Percentiles rank a stretch among this genome's conserved stretches.
These are phyloP conservation scores for Candida krabiensis DNA, from an alignment of 805 yeast species.

Conservation along the genomic window DNA sequence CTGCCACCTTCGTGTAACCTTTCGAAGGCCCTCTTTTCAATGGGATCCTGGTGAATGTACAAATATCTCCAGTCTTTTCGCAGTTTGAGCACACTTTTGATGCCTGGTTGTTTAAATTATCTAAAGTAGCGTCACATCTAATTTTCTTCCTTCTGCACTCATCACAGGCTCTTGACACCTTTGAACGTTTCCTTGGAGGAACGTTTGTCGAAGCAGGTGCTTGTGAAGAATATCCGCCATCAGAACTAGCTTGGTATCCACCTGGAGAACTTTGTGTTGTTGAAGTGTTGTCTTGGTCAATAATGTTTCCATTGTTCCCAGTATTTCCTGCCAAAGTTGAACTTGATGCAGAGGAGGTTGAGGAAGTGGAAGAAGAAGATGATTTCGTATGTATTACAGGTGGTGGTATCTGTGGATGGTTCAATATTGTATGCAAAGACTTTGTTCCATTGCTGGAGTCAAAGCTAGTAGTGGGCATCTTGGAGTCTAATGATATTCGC, in stretches of 20 bases:
- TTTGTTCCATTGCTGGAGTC: background rate
- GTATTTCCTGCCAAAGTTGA: constrained; percentile 2
- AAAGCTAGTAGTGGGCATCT: background rate
- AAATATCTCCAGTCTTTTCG: constrained; percentile 54
- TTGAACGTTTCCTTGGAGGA: constrained; percentile 56
- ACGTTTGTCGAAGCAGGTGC: constrained; percentile 5
- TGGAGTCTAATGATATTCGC: too few relatives aligned
- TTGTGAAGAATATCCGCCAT: background rate
- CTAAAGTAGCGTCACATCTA: constrained; percentile 63
- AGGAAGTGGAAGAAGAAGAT: constrained; percentile 3
- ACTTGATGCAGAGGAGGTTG: constrained; percentile 8
- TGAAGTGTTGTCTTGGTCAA: background rate
- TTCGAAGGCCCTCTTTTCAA: constrained; percentile 79
- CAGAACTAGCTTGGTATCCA: background rate
- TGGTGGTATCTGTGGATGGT: background rate
- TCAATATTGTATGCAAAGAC: background rate
- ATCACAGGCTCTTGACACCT: constrained; percentile 81
- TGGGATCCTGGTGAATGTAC: constrained; percentile 71
- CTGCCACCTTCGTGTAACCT: constrained; percentile 49
- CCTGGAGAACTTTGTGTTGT: background rate
- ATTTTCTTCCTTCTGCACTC: constrained; percentile 74
- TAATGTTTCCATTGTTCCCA: background rate
- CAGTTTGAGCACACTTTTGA: constrained; percentile 62
- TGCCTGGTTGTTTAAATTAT: constrained; percentile 44
- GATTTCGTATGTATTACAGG: background rate